Conservation (phyloP, 2,329 filamentous ascomycete species). For the Paecilomyces variotii region DNA sequence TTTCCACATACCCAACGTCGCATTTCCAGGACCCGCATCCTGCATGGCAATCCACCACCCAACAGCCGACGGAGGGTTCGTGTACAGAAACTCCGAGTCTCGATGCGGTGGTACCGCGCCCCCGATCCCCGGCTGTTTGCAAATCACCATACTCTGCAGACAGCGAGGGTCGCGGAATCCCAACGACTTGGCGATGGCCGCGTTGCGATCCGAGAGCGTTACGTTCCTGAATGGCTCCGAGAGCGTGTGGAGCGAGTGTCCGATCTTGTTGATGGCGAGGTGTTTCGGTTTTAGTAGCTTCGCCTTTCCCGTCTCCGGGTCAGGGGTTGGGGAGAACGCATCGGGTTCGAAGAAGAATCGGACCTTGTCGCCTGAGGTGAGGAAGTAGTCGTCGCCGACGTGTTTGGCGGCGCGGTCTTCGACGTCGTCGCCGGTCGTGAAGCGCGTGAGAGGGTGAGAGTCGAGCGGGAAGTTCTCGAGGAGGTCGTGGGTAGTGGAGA, state of each 20-base stretch:
- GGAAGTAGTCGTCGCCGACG: conserved; percentile 91
- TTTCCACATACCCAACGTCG: conserved; percentile 76
- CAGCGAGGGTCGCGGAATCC: conserved; percentile 68
- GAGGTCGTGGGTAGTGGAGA: conserved; percentile 65
- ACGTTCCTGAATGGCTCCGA: conserved; percentile 57
- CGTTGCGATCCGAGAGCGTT: conserved; percentile 42
- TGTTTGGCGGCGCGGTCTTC: conserved; percentile 49
- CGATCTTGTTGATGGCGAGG: conserved; percentile 82
- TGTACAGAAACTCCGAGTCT: conserved; percentile 89
- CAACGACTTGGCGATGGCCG: conserved; percentile 59
- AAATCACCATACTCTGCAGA: conserved; percentile 95
- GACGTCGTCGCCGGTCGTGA: conserved; percentile 71
- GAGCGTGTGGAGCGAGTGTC: conserved; percentile 65
- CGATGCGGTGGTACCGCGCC: conserved; percentile 86
- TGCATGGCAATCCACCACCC: conserved; percentile 98
- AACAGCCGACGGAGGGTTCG: conserved; percentile 76
- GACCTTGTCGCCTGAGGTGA: conserved; percentile 80
- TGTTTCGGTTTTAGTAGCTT: conserved; percentile 69
- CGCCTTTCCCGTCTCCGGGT: conserved; percentile 44
- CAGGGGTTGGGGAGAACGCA: conserved; percentile 51
- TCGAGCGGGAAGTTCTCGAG: conserved; percentile 69
- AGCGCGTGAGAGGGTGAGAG: conserved; percentile 85
- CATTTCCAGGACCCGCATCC: conserved; percentile 79
- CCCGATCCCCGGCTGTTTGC: conserved; percentile 95
- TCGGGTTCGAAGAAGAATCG: conserved; percentile 98